Base-by-base conservation (phyloP, 2,329 filamentous ascomycete genomes). In the Nothophaeocryptopus gaeumannii region DNA sequence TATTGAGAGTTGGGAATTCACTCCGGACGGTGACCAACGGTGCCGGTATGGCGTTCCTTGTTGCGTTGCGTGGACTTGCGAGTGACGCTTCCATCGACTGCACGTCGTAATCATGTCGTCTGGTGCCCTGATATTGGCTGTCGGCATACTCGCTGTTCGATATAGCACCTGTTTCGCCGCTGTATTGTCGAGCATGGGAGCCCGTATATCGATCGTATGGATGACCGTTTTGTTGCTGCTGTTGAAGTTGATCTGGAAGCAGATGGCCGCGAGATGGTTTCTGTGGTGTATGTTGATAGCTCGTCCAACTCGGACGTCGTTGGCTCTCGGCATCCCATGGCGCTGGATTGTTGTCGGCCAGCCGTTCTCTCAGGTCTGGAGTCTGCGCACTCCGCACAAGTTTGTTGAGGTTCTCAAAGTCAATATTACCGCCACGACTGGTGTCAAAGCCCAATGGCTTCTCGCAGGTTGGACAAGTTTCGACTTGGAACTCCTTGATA, bases 21-120 rank as follows among this genome's bases (percentile, higher is more conserved):
- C 92, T 97, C 51, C 92, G 88, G 40, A 99, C 87, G 0, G 89
- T 95, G n/a, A 99, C 90, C 0, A 83, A 87, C 0, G 93, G 93
- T 5, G 90, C 77, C 1, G 93, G 91, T 51, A 97, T 96, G 0
- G 90, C 89, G 60, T 95, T 96, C 62, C 86, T 88, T 14, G 86
- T 67, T 44, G 74, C 79, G 5, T 78, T 72, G 33, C 86, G 84
- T 5, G 89, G 87, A 69, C 84, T 90, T 56, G 82, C 81, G 13
- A 95, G 78, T 31, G 84, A 86, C 0, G 88, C 89, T 70, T 96
- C 92, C 89, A 96, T 96, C 3, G 91, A 90, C 68, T 97, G 92
- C 12, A 96, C 82, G 65, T 97, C 93, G 64, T 96, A 97, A 67
- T 97, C 92, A 65, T 96, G 90, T 47, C 87, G 85, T 61, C 91